Percentiles rank a stretch among this genome's conserved stretches.
Evolutionary conservation across 345 rosid genomes (phyloP).

Genomic region (Capsella bursapastoris): DNA sequence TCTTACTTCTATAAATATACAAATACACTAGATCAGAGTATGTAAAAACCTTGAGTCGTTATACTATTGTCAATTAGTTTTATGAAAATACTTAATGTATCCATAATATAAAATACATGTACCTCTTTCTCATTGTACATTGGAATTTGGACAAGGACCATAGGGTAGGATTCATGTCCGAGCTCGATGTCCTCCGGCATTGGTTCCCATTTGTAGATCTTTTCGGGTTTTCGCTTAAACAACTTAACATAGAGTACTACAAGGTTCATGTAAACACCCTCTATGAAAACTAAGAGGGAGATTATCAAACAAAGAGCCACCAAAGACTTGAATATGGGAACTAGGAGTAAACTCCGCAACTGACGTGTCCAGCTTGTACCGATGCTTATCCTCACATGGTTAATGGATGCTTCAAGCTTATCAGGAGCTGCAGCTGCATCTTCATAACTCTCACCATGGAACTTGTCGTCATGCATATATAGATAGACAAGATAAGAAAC

Average conservation of each 20-base stretch:
- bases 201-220: constrained; percentile 50
- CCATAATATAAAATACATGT: no score
- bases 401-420: constrained; percentile 9
- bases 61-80: neutral
- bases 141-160: constrained; percentile 48
- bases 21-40: no score
- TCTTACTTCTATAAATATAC: neutral
- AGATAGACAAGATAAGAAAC: neutral
- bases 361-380: constrained; percentile 37
- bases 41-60: no score
- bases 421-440: constrained; percentile 10
- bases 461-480: constrained; percentile 13
- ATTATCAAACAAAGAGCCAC: constrained; percentile 50
- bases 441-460: constrained; percentile 20
- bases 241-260: constrained; percentile 50
- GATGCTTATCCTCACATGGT: constrained; percentile 20
- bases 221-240: constrained; percentile 47
- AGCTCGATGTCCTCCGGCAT: constrained; percentile 53
- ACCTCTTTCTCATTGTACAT: constrained; percentile 48
- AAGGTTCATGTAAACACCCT: constrained; percentile 57
- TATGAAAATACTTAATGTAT: neutral
- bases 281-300: constrained; percentile 58
- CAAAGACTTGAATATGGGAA: constrained; percentile 48
- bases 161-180: constrained; percentile 46
- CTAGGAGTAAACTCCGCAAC: constrained; percentile 45